Evolutionary conservation across 1,139 yeast species (phyloP), one percentile per base, ranked within the genome.

Genomic region (Groenewaldozyma sp.): DNA sequence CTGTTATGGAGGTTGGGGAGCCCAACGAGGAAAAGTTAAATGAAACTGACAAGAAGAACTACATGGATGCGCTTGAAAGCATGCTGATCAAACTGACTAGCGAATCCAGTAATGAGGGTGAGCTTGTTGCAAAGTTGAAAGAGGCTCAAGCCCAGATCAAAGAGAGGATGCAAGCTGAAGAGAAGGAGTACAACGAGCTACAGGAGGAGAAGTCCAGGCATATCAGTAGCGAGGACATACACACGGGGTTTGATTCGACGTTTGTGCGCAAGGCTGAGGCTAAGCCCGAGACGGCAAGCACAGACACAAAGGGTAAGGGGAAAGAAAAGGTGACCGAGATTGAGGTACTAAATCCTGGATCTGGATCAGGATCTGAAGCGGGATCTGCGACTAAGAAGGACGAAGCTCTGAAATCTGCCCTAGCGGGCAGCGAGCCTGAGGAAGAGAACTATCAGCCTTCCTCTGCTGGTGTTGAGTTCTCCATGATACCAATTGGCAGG

Each of bases 241-340:
- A 78, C 50, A 86, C 94, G n/a, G 98, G 96, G 0, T 91, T 86
- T 67, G 95, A 88, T 56, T 73, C 84, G 22, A 82, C 95, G 0
- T 74, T 84, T 52, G 60, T 87, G 58, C 86, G 84, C 59, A 79
- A 76, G 52, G 66, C 65, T 28, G 58, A 56, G n/a, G 64, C 42
- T 13, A 41, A 39, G 14, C 41, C 43, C 3, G 40, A 38, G 22
- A 39, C 46, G 3, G 33, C 47, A 16, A 34, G 47, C 5, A 37
- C 47, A 6, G 34, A 48, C 14, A 38, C 50, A 18, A 35, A 44
- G 3, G 35, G 24, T 3, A 40, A 37, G 22, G 38, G 32, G 16
- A 34, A 27, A 22, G 35, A 44, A 6, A 40, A 46, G 14, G 35
- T 40, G 19, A 42, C 49, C 24, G 50, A 54, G 2, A 53, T 68